Percentiles rank a stretch among this genome's conserved stretches.
These are phyloP conservation scores for Spathaspora arborariae DNA, from an alignment of 805 yeast genomes.

Conservation along the genomic window DNA sequence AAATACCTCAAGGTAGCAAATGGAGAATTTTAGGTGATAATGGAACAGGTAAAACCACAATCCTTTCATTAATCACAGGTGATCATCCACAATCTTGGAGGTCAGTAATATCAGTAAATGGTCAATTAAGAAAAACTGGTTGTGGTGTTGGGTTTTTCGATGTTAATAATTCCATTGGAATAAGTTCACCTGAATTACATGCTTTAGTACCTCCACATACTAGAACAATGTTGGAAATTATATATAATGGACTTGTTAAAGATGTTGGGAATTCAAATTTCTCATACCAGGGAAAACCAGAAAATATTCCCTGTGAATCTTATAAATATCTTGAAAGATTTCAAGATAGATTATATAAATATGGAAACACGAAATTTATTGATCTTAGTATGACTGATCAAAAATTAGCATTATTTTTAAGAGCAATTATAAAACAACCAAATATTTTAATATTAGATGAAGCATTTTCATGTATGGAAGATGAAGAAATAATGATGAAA, in stretches of 20 bases:
- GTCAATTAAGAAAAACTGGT: conserved; percentile 71
- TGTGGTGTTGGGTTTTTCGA: conserved; percentile 67
- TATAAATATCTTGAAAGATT: conserved; percentile 18
- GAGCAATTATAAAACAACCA: conserved; percentile 79
- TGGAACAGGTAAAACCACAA: conserved; percentile 91
- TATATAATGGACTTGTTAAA: conserved; percentile 64
- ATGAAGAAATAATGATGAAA: conserved; percentile 32
- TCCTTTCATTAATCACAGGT: conserved; percentile 78
- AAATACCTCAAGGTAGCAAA: conserved; percentile 63
- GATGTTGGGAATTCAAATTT: conserved; percentile 59
- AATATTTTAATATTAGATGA: conserved; percentile 80
- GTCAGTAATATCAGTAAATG: conserved; percentile 57
- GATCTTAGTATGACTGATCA: conserved; percentile 69
- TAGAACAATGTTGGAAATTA: conserved; percentile 50
- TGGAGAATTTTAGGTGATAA: conserved; percentile 91
- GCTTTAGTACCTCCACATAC: conserved; percentile 64
- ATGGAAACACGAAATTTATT: conserved; percentile 41
- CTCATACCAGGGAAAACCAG: conserved; percentile 38
- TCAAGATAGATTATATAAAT: conserved; percentile 26
- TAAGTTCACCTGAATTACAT: conserved; percentile 89
- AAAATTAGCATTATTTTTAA: conserved; percentile 67
- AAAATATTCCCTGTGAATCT: conserved; percentile 13
- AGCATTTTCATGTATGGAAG: conserved; percentile 88
- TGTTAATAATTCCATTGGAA: conserved; percentile 75
- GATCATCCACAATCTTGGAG: conserved; percentile 98